Base-by-base conservation (phyloP, 345 rosid genomes). In the Kandelia obovata region DNA sequence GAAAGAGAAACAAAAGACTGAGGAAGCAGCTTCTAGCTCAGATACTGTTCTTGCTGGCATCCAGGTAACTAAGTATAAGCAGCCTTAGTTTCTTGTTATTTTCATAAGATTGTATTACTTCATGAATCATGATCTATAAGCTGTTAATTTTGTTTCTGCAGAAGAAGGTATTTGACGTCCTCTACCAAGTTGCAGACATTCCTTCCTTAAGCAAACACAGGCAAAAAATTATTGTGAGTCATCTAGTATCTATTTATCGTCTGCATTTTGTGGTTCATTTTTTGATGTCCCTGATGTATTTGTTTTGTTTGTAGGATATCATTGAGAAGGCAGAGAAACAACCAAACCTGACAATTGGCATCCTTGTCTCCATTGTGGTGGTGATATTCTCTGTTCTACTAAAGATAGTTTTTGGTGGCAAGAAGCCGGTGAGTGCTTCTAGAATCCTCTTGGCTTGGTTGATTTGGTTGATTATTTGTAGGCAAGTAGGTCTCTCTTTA, bases 301-400 rank as follows among this genome's bases (percentile, higher is more conserved):
- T 15, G 27, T 1, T 39, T 47, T 49, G 5, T 9, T 2, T 43
- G 28, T 74, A 91, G 97, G 97, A 91, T 64, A 67, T 91, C 35
- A 76, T 88, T 53, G 95, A 85, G 73, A 88, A 86, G 86, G 94
- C 85, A 32, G 94, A 89, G 85, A 77, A 81, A 66, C 89, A 89
- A 66, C 89, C 91, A 30, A 86, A 83, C 75, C 37, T 86, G 63
- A 86, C 91, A 1, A 76, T 89, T 64, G 91, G 94, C 62, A 70
- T 83, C 35, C 77, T 86, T 23, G 77, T 86, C 68, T 82, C 89
- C 56, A 27, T 83, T 53, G 77, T 82, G 52, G 82, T 89, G 51
- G 80, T 89, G 21, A 72, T 82, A 69, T 61, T 86, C 21, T 77
- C 86, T 0, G 49, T 85, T 52, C 69, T 89, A 46, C 4, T 81